Evolutionary conservation across 2,329 filamentous ascomycete species (phyloP).

Genomic region (Calonectria fujianensis): DNA sequence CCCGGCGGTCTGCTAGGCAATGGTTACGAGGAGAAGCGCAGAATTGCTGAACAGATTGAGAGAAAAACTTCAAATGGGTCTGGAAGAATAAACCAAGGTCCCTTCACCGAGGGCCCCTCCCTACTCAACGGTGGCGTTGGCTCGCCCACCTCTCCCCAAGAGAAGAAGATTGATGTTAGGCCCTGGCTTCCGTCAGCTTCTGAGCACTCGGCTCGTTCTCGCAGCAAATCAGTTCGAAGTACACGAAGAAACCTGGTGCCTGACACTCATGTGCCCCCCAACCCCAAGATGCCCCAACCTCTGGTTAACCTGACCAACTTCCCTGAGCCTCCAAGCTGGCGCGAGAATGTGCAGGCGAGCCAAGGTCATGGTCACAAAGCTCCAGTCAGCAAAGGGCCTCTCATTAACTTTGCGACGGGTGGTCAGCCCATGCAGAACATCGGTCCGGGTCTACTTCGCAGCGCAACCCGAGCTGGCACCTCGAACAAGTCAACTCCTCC

Average conservation of each 20-base stretch:
- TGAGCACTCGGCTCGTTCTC: conserved; percentile 61
- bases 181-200: conserved; percentile 63
- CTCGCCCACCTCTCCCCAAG: conserved; percentile 47
- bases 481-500: conserved; percentile 36
- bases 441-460: conserved; percentile 47
- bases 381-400: conserved; percentile 61
- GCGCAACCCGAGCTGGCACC: conserved; percentile 40
- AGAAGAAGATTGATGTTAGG: conserved; percentile 55
- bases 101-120: conserved; percentile 75
- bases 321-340: conserved; percentile 76
- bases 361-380: conserved; percentile 69
- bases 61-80: conserved; percentile 54
- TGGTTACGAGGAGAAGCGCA: conserved; percentile 68
- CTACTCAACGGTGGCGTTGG: conserved; percentile 68
- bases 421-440: conserved; percentile 44
- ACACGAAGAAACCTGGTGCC: conserved; percentile 48
- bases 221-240: conserved; percentile 53
- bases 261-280: not conserved
- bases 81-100: conserved; percentile 49
- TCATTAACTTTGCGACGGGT: conserved; percentile 68
- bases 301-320: conserved; percentile 80
- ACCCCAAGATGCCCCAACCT: conserved; percentile 69
- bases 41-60: conserved; percentile 57
- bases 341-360: conserved; percentile 60
- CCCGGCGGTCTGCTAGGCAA: conserved; percentile 71